Evolutionary conservation across 768 basidiomycete genomes (phyloP).

Genomic region (Lyophyllum atratum): DNA sequence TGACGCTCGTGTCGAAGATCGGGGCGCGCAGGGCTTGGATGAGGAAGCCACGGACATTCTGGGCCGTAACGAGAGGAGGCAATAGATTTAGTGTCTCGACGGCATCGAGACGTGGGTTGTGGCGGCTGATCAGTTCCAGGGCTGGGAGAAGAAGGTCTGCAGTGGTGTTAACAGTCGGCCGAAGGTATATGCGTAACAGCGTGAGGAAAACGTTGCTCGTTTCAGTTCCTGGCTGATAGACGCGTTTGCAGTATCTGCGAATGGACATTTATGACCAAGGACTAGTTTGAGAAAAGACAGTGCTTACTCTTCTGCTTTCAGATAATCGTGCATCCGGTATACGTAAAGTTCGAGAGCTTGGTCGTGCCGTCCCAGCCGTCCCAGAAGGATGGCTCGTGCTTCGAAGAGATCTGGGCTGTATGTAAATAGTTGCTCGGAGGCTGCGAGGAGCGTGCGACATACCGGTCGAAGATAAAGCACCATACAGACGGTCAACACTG

Average conservation of each 20-base stretch:
- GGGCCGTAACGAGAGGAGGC: constrained; percentile 86
- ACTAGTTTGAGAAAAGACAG: background rate
- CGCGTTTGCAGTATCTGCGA: constrained; percentile 84
- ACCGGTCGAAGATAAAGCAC: constrained; percentile 83
- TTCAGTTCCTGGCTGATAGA: constrained; percentile 60
- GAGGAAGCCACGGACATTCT: constrained; percentile 79
- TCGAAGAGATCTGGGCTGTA: constrained; percentile 73
- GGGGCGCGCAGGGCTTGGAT: constrained; percentile 67
- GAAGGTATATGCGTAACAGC: constrained; percentile 86
- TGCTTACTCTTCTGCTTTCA: constrained; percentile 86
- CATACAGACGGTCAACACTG: constrained; percentile 78
- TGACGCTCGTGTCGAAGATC: constrained; percentile 67
- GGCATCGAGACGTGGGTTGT: constrained; percentile 80
- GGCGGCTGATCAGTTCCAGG: constrained; percentile 82
- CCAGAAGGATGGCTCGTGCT: constrained; percentile 89
- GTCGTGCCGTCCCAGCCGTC: constrained; percentile 88
- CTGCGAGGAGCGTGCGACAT: constrained; percentile 14
- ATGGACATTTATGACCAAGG: background rate
- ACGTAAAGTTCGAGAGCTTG: constrained; percentile 96
- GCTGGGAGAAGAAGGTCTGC: constrained; percentile 76
- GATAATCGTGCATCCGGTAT: constrained; percentile 79
- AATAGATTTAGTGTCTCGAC: constrained; percentile 82
- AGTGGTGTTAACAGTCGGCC: constrained; percentile 55
- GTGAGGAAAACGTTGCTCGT: constrained; percentile 76
- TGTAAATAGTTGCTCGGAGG: background rate